A percentile compares a stretch with the other conserved stretches of the same genome.
phyloP scores from a whole-genome alignment of 768 basidiomycete species.

The Lepiota brunneoincarnata region DNA sequence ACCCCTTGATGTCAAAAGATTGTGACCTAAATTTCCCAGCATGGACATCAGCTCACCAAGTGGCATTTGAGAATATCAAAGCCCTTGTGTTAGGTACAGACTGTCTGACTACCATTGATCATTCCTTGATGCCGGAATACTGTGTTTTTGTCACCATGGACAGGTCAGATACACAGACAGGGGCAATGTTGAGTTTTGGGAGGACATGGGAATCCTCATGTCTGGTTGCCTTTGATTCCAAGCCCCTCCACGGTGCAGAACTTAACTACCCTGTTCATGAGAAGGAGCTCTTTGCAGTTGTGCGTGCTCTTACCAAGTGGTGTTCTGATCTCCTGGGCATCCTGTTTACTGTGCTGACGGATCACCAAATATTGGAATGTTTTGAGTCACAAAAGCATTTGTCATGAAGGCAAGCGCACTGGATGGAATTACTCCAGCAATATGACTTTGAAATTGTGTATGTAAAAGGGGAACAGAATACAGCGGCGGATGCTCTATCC shows the following conservation, averaged over 20 bases:
- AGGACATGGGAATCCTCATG: constrained; percentile 26
- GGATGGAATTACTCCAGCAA: constrained; percentile 30
- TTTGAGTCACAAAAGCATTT: constrained; percentile 29
- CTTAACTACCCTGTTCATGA: constrained; percentile 35
- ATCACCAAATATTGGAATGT: constrained; percentile 32
- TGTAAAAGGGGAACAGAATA: constrained; percentile 29
- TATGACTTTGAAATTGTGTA: constrained; percentile 32
- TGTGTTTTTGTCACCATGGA: constrained; percentile 31
- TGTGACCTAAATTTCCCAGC: background rate
- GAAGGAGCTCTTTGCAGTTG: constrained; percentile 33
- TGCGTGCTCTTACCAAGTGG: constrained; percentile 27
- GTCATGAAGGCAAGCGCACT: constrained; percentile 24
- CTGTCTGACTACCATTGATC: constrained; percentile 13
- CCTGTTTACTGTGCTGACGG: constrained; percentile 26
- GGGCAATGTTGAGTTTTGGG: constrained; percentile 28
- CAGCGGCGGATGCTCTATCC: constrained; percentile 33
- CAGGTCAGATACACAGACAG: constrained; percentile 22
- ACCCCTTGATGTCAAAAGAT: background rate
- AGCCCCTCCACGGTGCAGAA: constrained; percentile 21
- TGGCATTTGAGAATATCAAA: constrained; percentile 18
- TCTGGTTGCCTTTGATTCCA: constrained; percentile 28
- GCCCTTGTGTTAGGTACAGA: constrained; percentile 8
- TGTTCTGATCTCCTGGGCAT: constrained; percentile 16
- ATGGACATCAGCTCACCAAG: constrained; percentile 15
- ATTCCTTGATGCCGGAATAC: constrained; percentile 17